Conservation (phyloP, 2,329 filamentous ascomycete genomes). For the Cercospora berteroae region DNA sequence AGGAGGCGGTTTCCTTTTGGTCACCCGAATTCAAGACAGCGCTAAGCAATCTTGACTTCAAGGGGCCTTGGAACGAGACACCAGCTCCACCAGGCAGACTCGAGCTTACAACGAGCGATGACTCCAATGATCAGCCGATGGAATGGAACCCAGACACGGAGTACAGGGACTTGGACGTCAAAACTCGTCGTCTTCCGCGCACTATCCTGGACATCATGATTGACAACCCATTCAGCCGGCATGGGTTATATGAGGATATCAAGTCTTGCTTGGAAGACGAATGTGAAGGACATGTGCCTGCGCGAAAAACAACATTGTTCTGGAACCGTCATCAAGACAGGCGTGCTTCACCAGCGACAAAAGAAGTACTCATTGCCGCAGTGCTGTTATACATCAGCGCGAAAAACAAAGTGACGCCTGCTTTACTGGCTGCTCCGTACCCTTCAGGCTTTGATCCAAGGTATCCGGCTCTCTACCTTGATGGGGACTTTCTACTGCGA, state of each 20-base stretch:
- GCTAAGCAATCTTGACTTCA: slow-evolving; percentile 11
- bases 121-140: slow-evolving; percentile 1
- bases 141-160: slow-evolving; percentile 30
- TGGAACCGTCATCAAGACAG: neutral
- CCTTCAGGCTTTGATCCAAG: slow-evolving; percentile 27
- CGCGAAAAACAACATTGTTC: neutral
- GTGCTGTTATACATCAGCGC: slow-evolving; percentile 38
- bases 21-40: slow-evolving; percentile 14
- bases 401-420: slow-evolving; percentile 12
- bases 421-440: slow-evolving; percentile 34
- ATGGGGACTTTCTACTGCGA: slow-evolving; percentile 34
- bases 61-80: slow-evolving; percentile 12
- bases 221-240: neutral
- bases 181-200: slow-evolving; percentile 20
- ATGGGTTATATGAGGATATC: neutral
- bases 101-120: slow-evolving; percentile 3
- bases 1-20: slow-evolving; percentile 39
- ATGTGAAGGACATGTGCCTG: neutral
- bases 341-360: slow-evolving; percentile 19
- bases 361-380: slow-evolving; percentile 38
- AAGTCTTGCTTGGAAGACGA: neutral
- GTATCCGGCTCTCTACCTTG: slow-evolving; percentile 39
- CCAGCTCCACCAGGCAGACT: slow-evolving; percentile 9
- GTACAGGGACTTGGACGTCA: neutral
- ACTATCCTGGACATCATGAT: slow-evolving; percentile 20